These are phyloP conservation scores for Kalaharituber pfeilii DNA, from an alignment of 2,329 filamentous ascomycete genomes.

Conservation along the genomic window DNA sequence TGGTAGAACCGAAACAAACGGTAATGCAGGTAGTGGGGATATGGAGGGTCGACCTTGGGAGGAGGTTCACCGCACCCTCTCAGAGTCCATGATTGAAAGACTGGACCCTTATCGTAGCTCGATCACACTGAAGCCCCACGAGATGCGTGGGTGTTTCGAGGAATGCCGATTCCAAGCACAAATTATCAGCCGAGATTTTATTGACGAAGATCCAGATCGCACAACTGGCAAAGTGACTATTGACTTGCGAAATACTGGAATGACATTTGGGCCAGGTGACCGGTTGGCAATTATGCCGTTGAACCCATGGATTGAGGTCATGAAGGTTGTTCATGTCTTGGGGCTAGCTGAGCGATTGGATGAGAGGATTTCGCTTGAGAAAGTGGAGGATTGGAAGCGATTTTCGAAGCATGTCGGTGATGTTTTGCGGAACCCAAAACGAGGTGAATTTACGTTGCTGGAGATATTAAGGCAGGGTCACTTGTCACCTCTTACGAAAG, in stretches of 20 bases:
- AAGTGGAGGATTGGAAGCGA: slow-evolving; percentile 29
- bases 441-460: slow-evolving; percentile 28
- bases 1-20: slow-evolving; percentile 37
- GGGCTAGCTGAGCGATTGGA: slow-evolving; percentile 34
- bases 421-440: slow-evolving; percentile 23
- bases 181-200: slow-evolving; percentile 31
- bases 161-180: slow-evolving; percentile 36
- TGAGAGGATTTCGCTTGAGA: slow-evolving; percentile 27
- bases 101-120: slow-evolving; percentile 35
- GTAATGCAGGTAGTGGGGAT: slow-evolving; percentile 32
- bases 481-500: slow-evolving; percentile 36
- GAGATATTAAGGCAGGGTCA: slow-evolving; percentile 37
- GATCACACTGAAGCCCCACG: slow-evolving; percentile 34
- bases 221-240: slow-evolving; percentile 36
- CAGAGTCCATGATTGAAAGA: slow-evolving; percentile 38
- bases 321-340: slow-evolving; percentile 37
- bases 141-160: slow-evolving; percentile 39
- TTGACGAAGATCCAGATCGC: slow-evolving; percentile 33
- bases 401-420: slow-evolving; percentile 34
- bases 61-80: slow-evolving; percentile 36
- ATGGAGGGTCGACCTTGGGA: slow-evolving; percentile 33
- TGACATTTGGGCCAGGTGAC: slow-evolving; percentile 38
- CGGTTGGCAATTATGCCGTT: slow-evolving; percentile 39
- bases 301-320: slow-evolving; percentile 38
- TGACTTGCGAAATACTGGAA: slow-evolving; percentile 37